phyloP scores from a whole-genome alignment of 1,284 basidiomycete species.

The Golubevia sp. region DNA sequence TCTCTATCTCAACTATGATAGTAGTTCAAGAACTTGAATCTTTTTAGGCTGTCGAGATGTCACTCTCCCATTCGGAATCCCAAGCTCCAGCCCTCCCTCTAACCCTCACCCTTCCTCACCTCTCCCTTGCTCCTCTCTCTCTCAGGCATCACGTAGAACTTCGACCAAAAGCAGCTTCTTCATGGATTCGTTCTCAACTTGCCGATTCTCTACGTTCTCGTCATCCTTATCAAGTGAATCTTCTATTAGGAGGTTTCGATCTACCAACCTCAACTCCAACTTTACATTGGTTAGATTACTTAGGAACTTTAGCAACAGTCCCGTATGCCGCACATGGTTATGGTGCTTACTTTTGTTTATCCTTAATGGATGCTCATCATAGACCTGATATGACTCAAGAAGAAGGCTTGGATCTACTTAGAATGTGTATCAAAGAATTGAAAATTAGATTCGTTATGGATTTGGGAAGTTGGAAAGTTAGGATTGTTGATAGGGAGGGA shows the following conservation, averaged over 20 bases:
- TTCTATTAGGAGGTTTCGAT: slow-evolving; percentile 92
- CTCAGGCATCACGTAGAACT: slow-evolving; percentile 72
- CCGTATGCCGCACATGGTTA: slow-evolving; percentile 96
- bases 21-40: no score
- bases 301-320: slow-evolving; percentile 84
- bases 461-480: slow-evolving; percentile 81
- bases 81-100: no score
- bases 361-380: slow-evolving; percentile 81
- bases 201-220: slow-evolving; percentile 87
- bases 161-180: slow-evolving; percentile 84
- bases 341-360: slow-evolving; percentile 87
- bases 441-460: slow-evolving; percentile 75
- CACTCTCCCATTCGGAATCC: no score
- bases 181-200: slow-evolving; percentile 89
- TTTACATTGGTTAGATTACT: slow-evolving; percentile 94
- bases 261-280: slow-evolving; percentile 68
- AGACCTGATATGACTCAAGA: slow-evolving; percentile 79
- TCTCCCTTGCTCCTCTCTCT: neutral
- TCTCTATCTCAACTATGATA: no score
- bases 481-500: slow-evolving; percentile 88
- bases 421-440: slow-evolving; percentile 85
- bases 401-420: slow-evolving; percentile 81
- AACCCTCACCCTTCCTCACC: no score
- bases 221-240: slow-evolving; percentile 86
- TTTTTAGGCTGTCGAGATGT: no score